These are phyloP conservation scores for Fraxinus ornus DNA, from an alignment of 305 asterid species.

Conservation along the genomic window DNA sequence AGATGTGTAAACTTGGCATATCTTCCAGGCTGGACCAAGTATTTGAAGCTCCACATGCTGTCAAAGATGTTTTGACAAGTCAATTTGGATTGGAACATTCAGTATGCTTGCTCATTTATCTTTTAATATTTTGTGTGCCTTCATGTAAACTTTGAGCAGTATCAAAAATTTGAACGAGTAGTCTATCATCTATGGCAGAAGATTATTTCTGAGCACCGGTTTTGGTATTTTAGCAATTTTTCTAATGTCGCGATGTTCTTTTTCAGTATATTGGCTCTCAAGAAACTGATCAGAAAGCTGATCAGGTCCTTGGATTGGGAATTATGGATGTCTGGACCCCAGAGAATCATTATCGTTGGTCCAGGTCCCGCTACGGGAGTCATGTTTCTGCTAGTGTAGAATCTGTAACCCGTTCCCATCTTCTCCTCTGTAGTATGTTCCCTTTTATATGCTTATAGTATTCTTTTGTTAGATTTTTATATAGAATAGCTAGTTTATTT, in stretches of 20 bases:
- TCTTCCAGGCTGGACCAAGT: slow-evolving; percentile 85
- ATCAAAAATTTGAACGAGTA: slow-evolving; percentile 22
- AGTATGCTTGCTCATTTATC: slow-evolving; percentile 47
- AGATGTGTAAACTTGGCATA: slow-evolving; percentile 85
- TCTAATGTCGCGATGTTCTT: slow-evolving; percentile 8
- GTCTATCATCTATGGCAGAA: slow-evolving; percentile 18
- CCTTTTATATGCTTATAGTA: slow-evolving; percentile 18
- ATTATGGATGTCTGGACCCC: slow-evolving; percentile 93
- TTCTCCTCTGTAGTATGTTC: slow-evolving; percentile 70
- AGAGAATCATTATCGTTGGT: slow-evolving; percentile 85
- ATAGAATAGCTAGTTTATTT: neutral
- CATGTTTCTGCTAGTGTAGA: slow-evolving; percentile 81
- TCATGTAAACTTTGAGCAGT: slow-evolving; percentile 13
- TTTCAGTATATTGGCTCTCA: slow-evolving; percentile 82
- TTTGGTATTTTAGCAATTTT: slow-evolving; percentile 11
- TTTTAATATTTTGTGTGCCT: slow-evolving; percentile 3
- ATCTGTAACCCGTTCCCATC: slow-evolving; percentile 59
- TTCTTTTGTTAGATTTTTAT: slow-evolving; percentile 9
- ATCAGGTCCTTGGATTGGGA: slow-evolving; percentile 56
- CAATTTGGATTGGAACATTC: slow-evolving; percentile 73
- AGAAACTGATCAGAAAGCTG: slow-evolving; percentile 82
- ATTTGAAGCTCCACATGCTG: slow-evolving; percentile 93
- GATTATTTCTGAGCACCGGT: slow-evolving; percentile 8
- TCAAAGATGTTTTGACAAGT: slow-evolving; percentile 70
- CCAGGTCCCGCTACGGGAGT: slow-evolving; percentile 72